These are phyloP conservation scores for Funneliformis caledonium DNA, from an alignment of 371 early-diverging fungal species.

Conservation along the genomic window DNA sequence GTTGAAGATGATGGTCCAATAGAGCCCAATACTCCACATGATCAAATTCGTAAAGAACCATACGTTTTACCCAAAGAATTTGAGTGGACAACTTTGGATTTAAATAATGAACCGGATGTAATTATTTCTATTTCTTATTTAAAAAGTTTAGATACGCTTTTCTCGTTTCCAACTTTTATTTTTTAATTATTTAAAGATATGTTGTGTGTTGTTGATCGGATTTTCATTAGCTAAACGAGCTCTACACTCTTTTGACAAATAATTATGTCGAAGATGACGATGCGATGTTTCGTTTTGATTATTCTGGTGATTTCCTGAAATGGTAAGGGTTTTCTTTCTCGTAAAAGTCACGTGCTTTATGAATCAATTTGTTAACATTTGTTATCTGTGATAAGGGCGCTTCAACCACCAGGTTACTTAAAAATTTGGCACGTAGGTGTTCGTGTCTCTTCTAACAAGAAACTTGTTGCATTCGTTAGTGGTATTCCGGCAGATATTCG, in stretches of 20 bases:
- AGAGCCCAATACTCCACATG: slow-evolving; percentile 76
- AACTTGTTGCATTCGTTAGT: slow-evolving; percentile 95
- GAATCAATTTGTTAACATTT: neutral
- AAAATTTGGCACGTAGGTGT: slow-evolving; percentile 92
- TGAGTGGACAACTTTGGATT: slow-evolving; percentile 86
- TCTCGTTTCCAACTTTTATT: neutral
- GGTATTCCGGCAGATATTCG: slow-evolving; percentile 85
- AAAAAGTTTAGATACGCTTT: too few species aligned
- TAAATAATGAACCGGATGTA: slow-evolving; percentile 78
- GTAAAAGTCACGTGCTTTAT: neutral
- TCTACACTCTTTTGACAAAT: slow-evolving; percentile 82
- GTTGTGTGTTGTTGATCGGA: neutral
- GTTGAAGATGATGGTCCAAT: slow-evolving; percentile 80
- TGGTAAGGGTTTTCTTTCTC: slow-evolving; percentile 62
- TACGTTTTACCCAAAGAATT: slow-evolving; percentile 85
- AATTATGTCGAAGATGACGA: slow-evolving; percentile 98
- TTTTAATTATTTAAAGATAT: neutral
- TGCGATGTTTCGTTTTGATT: slow-evolving; percentile 94
- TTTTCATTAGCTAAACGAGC: slow-evolving; percentile 69
- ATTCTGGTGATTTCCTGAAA: slow-evolving; percentile 86
- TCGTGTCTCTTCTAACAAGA: slow-evolving; percentile 79
- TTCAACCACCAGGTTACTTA: slow-evolving; percentile 91
- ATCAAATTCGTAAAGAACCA: slow-evolving; percentile 84
- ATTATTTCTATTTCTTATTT: slow-evolving; percentile 3
- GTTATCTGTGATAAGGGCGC: slow-evolving; percentile 64